Base-by-base conservation (phyloP, 352 stramenopile genomes). In the Phytopythium vexans region DNA sequence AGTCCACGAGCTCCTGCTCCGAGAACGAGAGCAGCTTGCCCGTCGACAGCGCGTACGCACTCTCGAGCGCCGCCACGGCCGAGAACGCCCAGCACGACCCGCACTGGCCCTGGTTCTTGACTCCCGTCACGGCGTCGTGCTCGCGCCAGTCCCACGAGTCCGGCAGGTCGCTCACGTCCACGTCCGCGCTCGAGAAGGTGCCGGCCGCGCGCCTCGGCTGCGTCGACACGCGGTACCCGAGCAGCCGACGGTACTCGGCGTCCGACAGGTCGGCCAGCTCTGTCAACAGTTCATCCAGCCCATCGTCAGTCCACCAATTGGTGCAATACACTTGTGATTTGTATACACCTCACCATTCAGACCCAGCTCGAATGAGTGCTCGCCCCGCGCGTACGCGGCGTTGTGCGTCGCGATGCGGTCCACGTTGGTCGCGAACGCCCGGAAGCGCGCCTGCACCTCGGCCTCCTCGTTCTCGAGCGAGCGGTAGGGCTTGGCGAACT, bases 41-140 rank as follows among this genome's bases (percentile, higher is more conserved):
- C 51, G 7, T 76, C 89, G 41, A 70, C 66, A 11, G 98, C 70
- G 21, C 86, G 94, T 55, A 96, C 71, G 87, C 90, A 16, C 82
- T 95, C 64, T 98, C 94, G 1, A 98, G 70, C 15, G 82, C 84
- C 38, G 92, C 92, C 2, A 96, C 82, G 0, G 93, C 88, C 2
- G 94, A 96, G 70, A 99, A 99, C 0, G 92, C 91, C 96, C 96
- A 99, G 76, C 97, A 99, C 16, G 90, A 98, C 36, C 97, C 96
- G 65, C 97, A 99, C 6, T 88, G 56, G 9, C 92, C 97, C 71
- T 99, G 97, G 70, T 99, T 95, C 64, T 98, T 98, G 15, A 99
- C 62, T 7, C 16, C 10, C 12, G 66, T 64, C 12, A 89, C 68
- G 42, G n/a, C n/a, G n/a, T n/a, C n/a, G n/a, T n/a, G n/a, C n/a